These are phyloP conservation scores for Amanita pallidorosea DNA, from an alignment of 768 basidiomycete genomes.

Conservation along the genomic window DNA sequence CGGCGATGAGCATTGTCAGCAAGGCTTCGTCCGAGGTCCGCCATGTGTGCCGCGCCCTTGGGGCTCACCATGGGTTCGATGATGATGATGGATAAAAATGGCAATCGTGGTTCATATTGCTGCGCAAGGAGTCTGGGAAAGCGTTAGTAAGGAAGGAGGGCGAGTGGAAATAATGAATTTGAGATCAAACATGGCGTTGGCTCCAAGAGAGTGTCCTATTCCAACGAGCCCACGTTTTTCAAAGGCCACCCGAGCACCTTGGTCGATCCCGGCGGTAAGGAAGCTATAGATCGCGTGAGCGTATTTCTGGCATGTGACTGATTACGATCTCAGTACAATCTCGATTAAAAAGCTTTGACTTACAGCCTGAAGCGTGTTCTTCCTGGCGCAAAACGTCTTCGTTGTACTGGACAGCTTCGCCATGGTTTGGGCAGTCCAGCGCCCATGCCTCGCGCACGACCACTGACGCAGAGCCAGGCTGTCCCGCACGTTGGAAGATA, in stretches of 20 bases:
- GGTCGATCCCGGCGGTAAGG: slow-evolving; percentile 28
- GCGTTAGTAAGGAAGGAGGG: not conserved
- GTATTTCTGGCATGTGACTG: slow-evolving; percentile 59
- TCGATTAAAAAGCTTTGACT: slow-evolving; percentile 10
- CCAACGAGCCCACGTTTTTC: slow-evolving; percentile 41
- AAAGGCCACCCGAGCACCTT: slow-evolving; percentile 37
- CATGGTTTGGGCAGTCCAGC: slow-evolving; percentile 68
- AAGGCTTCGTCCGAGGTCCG: slow-evolving; percentile 27
- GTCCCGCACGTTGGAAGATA: slow-evolving; percentile 23
- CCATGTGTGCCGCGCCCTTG: slow-evolving; percentile 30
- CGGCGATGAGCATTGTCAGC: slow-evolving; percentile 39
- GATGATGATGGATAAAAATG: slow-evolving; percentile 43
- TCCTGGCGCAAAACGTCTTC: slow-evolving; percentile 29
- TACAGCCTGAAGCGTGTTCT: slow-evolving; percentile 37
- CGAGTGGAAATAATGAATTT: not conserved
- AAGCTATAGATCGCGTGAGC: slow-evolving; percentile 50
- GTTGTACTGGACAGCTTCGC: slow-evolving; percentile 48
- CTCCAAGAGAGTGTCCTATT: slow-evolving; percentile 61
- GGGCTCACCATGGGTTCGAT: slow-evolving; percentile 58
- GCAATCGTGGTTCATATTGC: slow-evolving; percentile 28
- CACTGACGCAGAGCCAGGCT: slow-evolving; percentile 10
- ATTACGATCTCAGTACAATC: slow-evolving; percentile 3
- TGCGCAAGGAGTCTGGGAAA: slow-evolving; percentile 41
- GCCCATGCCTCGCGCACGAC: slow-evolving; percentile 53
- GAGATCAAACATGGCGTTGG: slow-evolving; percentile 40